Evolutionary conservation across 2,329 filamentous ascomycete genomes (phyloP).

Genomic region (Cladosporium halotolerans): DNA sequence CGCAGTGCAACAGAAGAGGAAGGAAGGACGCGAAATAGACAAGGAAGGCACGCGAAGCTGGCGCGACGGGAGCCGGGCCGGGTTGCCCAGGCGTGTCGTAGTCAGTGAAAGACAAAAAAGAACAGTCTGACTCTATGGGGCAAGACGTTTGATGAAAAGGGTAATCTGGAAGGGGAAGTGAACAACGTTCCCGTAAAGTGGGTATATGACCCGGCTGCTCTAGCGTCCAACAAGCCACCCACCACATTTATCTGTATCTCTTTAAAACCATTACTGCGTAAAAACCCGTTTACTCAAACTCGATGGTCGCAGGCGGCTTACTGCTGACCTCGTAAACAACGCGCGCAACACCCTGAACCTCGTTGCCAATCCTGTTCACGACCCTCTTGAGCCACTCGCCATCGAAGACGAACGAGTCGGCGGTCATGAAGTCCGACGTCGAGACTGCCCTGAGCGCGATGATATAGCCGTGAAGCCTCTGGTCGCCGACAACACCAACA

Average conservation of each 20-base stretch:
- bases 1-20: no score
- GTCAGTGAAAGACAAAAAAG: background rate
- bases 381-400: constrained; percentile 60
- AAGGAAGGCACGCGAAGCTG: no score
- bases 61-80: no score
- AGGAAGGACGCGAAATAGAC: no score
- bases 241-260: background rate
- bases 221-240: background rate
- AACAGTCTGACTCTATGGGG: no score
- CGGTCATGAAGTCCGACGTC: constrained; percentile 68
- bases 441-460: constrained; percentile 57
- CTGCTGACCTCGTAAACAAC: constrained; percentile 65
- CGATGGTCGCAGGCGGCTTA: constrained; percentile 67
- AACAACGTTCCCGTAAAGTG: background rate
- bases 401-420: constrained; percentile 61
- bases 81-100: background rate
- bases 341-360: constrained; percentile 65
- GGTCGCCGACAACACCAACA: constrained; percentile 65
- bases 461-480: constrained; percentile 59
- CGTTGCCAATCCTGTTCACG: constrained; percentile 64
- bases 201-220: background rate
- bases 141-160: no score
- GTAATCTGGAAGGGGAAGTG: background rate
- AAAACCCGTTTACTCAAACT: constrained; percentile 55
- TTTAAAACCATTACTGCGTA: constrained; percentile 10